Conservation (phyloP, 176 grass and related monocot genomes). For the Aechmea fasciata region DNA sequence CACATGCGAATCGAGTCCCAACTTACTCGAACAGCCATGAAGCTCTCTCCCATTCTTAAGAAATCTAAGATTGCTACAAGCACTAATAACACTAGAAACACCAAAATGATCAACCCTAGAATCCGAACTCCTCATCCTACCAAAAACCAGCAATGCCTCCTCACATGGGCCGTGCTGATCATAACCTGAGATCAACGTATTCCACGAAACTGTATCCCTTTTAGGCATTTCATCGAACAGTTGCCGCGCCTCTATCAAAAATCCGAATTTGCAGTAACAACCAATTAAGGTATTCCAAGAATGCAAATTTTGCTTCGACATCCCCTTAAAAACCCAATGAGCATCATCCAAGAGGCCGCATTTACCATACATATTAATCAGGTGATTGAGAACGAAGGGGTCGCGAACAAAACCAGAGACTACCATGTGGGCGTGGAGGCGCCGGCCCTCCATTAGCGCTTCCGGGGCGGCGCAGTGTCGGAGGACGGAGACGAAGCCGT, state of each 20-base stretch:
- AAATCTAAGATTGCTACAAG: conserved; percentile 25
- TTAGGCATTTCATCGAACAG: conserved; percentile 25
- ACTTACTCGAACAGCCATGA: conserved; percentile 16
- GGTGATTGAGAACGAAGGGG: conserved; percentile 19
- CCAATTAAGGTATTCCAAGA: conserved; percentile 23
- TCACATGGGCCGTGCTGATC: conserved; percentile 19
- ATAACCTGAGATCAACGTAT: conserved; percentile 21
- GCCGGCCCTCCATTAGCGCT: background rate
- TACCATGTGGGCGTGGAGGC: conserved; percentile 24
- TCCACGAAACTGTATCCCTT: conserved; percentile 20
- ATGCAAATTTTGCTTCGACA: conserved; percentile 16
- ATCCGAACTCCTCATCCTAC: conserved; percentile 6
- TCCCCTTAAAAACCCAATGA: conserved; percentile 11
- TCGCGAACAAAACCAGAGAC: conserved; percentile 13
- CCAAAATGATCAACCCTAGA: conserved; percentile 16
- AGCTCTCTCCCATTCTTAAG: conserved; percentile 3
- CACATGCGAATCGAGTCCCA: conserved; percentile 20
- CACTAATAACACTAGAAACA: conserved; percentile 15
- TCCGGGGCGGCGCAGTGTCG: background rate
- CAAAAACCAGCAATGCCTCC: conserved; percentile 13
- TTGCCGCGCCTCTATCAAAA: conserved; percentile 4
- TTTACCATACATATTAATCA: conserved; percentile 18
- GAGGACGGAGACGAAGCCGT: conserved; percentile 13
- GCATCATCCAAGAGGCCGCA: conserved; percentile 9
- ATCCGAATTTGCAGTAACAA: conserved; percentile 19